Base-by-base conservation (phyloP, 805 yeast species). In the Kluyveromyces lactis region DNA sequence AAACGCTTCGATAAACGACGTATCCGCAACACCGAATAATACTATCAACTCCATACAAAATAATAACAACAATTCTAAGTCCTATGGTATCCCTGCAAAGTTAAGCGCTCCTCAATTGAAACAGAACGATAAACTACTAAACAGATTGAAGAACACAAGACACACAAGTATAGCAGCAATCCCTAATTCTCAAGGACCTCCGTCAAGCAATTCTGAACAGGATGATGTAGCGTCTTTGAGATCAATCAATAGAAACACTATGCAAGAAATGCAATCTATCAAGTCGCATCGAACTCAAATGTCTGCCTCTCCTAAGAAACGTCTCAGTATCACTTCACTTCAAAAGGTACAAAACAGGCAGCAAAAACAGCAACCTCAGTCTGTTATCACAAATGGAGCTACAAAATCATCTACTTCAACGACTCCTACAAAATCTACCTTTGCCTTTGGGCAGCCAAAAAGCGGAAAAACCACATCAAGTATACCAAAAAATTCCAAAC, bases 91-190 rank as follows among this genome's bases (percentile, higher is more conserved):
- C 8, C 36, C 55, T 1, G 41, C 60, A 3, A 60, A 57, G 40
- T 49, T 53, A 53, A 60, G 64, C 40, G 64, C 52, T 1, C 64
- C 63, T 1, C 42, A 53, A 18, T 40, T 60, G 26, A 59, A 54
- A 36, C 48, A 46, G 24, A 31, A 31, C 19, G 26, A 38, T 11
- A 56, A 53, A 23, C 45, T 53, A 38, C 33, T 53, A 33, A 50
- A 49, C 30, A 43, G 60, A 33, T 44, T 54, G 38, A 56, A 56
- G 45, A 56, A 48, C 37, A 51, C 56, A 17, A 52, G 63, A 34
- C 63, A 55, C 41, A 56, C 55, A 7, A 60, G 63, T 44, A 51
- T 56, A 23, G 55, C 62, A 31, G 56, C 56, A 1, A 50, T 55
- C 1, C 55, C 60, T 11, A 28, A 36, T 35, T 31, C 36, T 31